Evolutionary conservation across 2,329 filamentous ascomycete species (phyloP).

Genomic region (Fusarium sp.): DNA sequence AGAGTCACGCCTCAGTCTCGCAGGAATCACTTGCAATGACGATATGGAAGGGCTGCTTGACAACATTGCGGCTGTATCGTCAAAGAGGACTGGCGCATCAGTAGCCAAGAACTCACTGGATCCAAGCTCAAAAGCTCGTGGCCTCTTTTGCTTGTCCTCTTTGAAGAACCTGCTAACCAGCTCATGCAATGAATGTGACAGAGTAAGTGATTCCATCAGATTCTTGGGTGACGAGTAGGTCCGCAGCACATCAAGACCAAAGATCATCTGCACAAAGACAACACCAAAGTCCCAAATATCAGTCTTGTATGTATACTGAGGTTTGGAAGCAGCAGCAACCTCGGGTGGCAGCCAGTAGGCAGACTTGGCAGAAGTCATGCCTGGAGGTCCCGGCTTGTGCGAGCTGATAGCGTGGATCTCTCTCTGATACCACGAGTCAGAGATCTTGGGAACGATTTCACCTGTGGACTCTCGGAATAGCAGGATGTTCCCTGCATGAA

Average conservation of each 20-base stretch:
- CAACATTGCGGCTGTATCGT: conserved; percentile 53
- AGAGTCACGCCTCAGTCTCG: conserved; percentile 68
- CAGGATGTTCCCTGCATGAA: conserved; percentile 81
- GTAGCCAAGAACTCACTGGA: conserved; percentile 72
- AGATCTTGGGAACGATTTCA: conserved; percentile 74
- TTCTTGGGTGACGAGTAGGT: conserved; percentile 81
- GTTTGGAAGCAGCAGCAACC: conserved; percentile 67
- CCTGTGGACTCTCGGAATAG: conserved; percentile 74
- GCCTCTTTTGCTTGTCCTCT: conserved; percentile 80
- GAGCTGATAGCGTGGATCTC: conserved; percentile 68
- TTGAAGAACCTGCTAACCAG: conserved; percentile 86
- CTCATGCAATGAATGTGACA: conserved; percentile 80
- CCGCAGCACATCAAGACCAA: conserved; percentile 78
- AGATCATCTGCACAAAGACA: conserved; percentile 91
- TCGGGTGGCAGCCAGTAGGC: conserved; percentile 87
- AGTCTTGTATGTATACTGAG: conserved; percentile 75
- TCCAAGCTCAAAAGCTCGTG: conserved; percentile 77
- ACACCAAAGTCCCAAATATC: conserved; percentile 97
- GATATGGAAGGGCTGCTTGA: conserved; percentile 54
- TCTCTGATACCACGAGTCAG: conserved; percentile 75
- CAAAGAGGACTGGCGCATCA: conserved; percentile 65
- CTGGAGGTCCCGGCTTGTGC: conserved; percentile 61
- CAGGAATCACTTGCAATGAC: conserved; percentile 54
- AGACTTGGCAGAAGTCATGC: conserved; percentile 70
- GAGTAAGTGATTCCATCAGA: conserved; percentile 72